phyloP scores from a whole-genome alignment of 192 early-diverging fungal species.

The Entomortierella chlamydospora region DNA sequence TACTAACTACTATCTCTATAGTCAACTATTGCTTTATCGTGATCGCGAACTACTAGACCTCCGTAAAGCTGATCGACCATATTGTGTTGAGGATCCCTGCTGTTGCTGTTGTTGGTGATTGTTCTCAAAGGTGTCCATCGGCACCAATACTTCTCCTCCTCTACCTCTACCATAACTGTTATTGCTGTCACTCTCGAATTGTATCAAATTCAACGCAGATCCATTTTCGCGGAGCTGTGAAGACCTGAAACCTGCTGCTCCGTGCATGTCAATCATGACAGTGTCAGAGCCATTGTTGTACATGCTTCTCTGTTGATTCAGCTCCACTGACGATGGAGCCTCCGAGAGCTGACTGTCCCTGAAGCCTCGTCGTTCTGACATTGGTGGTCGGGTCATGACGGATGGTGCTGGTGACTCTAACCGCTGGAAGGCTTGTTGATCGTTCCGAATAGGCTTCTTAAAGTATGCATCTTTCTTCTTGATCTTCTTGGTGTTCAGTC shows the following conservation, averaged over 20 bases:
- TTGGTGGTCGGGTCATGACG: constrained; percentile 1
- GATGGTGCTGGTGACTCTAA: constrained; percentile 41
- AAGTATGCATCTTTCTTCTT: constrained; percentile 52
- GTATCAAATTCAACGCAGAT: constrained; percentile 16
- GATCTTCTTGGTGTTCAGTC: constrained; percentile 47
- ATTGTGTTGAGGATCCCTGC: too few relatives aligned
- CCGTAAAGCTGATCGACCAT: constrained; percentile 16
- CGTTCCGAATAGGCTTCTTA: constrained; percentile 25
- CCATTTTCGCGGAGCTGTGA: neutral
- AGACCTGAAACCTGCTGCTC: neutral
- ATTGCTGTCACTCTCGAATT: constrained; percentile 24
- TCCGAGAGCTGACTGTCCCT: constrained; percentile 46
- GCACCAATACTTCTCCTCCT: constrained; percentile 52
- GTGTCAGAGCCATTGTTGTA: constrained; percentile 6
- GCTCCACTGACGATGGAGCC: constrained; percentile 35
- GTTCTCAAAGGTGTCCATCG: constrained; percentile 42
- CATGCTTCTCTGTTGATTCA: constrained; percentile 13
- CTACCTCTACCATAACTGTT: constrained; percentile 31
- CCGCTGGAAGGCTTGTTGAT: constrained; percentile 28
- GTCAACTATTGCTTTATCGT: constrained; percentile 11
- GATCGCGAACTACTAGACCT: constrained; percentile 42
- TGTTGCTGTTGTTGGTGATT: constrained; percentile 1
- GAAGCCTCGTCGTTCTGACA: constrained; percentile 22
- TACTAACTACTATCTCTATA: too few relatives aligned
- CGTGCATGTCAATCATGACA: constrained; percentile 34